These are phyloP conservation scores for Aspergillus texensis DNA, from an alignment of 2,329 filamentous ascomycete genomes.

Conservation along the genomic window DNA sequence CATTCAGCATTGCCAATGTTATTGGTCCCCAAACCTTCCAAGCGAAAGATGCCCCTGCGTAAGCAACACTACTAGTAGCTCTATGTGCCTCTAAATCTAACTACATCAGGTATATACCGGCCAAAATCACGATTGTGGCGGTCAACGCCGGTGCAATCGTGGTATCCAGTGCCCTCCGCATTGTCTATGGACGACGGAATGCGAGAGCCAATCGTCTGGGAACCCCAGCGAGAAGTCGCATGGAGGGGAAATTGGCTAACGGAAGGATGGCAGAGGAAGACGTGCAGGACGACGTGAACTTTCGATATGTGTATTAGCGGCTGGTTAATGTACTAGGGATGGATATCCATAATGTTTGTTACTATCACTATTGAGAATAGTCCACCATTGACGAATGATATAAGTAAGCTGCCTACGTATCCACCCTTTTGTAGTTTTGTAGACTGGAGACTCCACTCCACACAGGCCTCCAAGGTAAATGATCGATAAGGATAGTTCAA, in stretches of 20 bases:
- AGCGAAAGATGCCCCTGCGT: conserved; percentile 45
- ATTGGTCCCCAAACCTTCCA: conserved; percentile 49
- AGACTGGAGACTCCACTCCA: background rate
- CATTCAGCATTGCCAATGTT: conserved; percentile 42
- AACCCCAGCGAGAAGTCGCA: conserved; percentile 22
- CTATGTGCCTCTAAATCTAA: background rate
- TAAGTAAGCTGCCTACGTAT: background rate
- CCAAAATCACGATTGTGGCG: conserved; percentile 44
- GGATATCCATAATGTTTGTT: background rate
- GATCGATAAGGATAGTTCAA: background rate
- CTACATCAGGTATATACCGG: conserved; percentile 30
- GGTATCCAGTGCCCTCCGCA: conserved; percentile 26
- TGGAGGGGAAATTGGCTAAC: conserved; percentile 23
- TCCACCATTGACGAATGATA: no score
- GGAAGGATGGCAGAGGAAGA: conserved; percentile 17
- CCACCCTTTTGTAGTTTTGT: background rate
- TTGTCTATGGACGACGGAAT: conserved; percentile 33
- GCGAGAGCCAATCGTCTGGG: conserved; percentile 22
- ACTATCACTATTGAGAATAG: no score
- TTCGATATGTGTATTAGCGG: conserved; percentile 35
- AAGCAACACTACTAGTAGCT: background rate
- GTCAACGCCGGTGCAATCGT: conserved; percentile 34
- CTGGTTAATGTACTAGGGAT: background rate
- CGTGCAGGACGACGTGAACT: conserved; percentile 28
- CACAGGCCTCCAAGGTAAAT: background rate